Percentiles rank a stretch among this genome's conserved stretches.
Evolutionary conservation across 2,329 filamentous ascomycete species (phyloP).

Genomic region (Apiospora sp.): DNA sequence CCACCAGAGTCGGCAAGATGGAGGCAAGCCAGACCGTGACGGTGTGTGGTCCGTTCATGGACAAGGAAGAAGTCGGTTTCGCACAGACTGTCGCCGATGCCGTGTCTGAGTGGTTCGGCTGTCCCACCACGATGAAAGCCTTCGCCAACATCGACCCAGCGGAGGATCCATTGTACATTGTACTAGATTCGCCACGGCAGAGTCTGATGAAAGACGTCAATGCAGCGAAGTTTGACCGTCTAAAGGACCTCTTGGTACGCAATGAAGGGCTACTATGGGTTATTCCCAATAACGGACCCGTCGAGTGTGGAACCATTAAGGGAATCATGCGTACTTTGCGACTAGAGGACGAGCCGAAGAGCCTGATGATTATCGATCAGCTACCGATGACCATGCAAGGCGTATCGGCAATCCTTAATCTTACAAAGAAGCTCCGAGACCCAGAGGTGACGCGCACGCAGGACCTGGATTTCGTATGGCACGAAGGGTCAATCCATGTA

Average conservation of each 20-base stretch:
- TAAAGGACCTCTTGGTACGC: slow-evolving; percentile 27
- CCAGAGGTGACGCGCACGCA: slow-evolving; percentile 26
- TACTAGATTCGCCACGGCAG: slow-evolving; percentile 28
- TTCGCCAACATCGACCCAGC: slow-evolving; percentile 21
- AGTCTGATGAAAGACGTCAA: slow-evolving; percentile 25
- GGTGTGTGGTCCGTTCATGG: slow-evolving; percentile 28
- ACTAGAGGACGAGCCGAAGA: slow-evolving; percentile 30
- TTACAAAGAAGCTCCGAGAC: slow-evolving; percentile 28
- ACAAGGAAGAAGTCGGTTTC: slow-evolving; percentile 28
- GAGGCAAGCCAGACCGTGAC: slow-evolving; percentile 25
- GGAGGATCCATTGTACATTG: slow-evolving; percentile 26
- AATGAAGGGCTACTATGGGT: slow-evolving; percentile 29
- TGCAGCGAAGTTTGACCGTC: slow-evolving; percentile 24
- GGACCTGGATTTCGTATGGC: slow-evolving; percentile 32
- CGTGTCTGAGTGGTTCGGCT: slow-evolving; percentile 23
- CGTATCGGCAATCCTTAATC: slow-evolving; percentile 26
- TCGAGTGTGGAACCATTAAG: slow-evolving; percentile 28
- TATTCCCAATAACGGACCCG: slow-evolving; percentile 24
- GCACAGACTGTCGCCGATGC: slow-evolving; percentile 28
- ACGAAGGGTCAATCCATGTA: slow-evolving; percentile 27
- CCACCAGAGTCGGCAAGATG: slow-evolving; percentile 28
- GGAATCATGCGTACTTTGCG: slow-evolving; percentile 32
- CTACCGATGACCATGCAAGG: slow-evolving; percentile 26
- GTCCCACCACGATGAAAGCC: neutral
- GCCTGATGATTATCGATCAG: slow-evolving; percentile 30